Evolutionary conservation across 305 asterid species (phyloP).

Genomic region (Plantago coronopus): DNA sequence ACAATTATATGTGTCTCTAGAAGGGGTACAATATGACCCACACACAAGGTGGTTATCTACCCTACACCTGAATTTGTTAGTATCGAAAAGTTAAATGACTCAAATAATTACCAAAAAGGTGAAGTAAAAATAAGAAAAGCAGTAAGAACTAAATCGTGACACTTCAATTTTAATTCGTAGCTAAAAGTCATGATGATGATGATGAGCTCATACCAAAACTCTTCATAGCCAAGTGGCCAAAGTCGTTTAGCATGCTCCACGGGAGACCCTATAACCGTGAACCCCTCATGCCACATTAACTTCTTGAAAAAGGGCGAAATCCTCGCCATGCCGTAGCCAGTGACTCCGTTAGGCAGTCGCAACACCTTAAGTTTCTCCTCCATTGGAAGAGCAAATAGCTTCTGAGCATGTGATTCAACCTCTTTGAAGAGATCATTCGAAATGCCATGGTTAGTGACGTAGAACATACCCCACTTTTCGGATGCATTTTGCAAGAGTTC

Average conservation of each 20-base stretch:
- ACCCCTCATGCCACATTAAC: constrained; percentile 90
- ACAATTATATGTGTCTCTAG: neutral
- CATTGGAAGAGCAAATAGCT: constrained; percentile 50
- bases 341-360: constrained; percentile 46
- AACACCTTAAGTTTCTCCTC: constrained; percentile 40
- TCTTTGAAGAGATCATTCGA: constrained; percentile 33
- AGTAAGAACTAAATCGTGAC: neutral
- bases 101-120: neutral
- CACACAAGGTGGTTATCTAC: neutral
- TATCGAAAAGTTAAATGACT: neutral
- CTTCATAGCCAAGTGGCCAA: constrained; percentile 51
- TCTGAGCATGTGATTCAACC: constrained; percentile 43
- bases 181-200: neutral
- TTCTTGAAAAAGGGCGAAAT: constrained; percentile 59
- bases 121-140: neutral
- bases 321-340: constrained; percentile 74
- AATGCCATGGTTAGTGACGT: constrained; percentile 53
- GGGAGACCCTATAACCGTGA: constrained; percentile 69
- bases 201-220: neutral
- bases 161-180: neutral
- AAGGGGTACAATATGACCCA: neutral
- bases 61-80: neutral
- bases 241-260: constrained; percentile 56
- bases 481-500: constrained; percentile 57
- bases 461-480: constrained; percentile 55